Base-by-base conservation (phyloP, 2,329 filamentous ascomycete species). In the Neurospora sp. region DNA sequence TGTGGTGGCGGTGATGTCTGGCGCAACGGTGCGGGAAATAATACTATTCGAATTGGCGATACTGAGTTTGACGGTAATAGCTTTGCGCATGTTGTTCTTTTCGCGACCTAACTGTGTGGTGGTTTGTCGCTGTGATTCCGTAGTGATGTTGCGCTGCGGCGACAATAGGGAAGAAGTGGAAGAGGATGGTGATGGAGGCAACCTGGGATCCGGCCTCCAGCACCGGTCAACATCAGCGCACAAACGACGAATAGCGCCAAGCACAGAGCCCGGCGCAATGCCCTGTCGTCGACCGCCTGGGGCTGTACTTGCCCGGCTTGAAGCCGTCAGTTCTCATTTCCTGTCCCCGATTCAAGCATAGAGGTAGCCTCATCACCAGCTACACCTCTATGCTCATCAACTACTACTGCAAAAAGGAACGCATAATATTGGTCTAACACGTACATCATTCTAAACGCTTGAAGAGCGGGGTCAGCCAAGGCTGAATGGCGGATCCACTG, bases 41-140 rank as follows among this genome's bases (percentile, higher is more conserved):
- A 72, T 43, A 73, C 70, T 75, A 72, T 70, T 73, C 46, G 67
- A 69, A 71, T 72, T 69, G 33, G 36, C 71, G 52, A 73, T 74
- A 71, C 70, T 74, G 69, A 69, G 71, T 68, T 71, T 68, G 46
- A 66, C 17, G 66, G 72, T 75, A 68, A 68, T 71, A 73, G 71
- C 72, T 73, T 52, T 73, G 72, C 68, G 73, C 76, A 77, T 77
- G 70, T 73, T 75, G 72, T 52, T 71, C 70, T 73, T 67, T 42
- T 43, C 19, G 19, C 38, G 52, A 36, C 33, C 58, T 66, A 36
- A 39, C 58, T 66, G 70, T 33, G 39, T 52, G 42, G 39, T 69
- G 39, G 38, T 67, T 68, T 69, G 72, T 68, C 72, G 71, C 67
- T 69, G 11, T 69, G 42, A 46, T 72, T 68, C 28, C 33, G 38